These are phyloP conservation scores for Aphanoascus verrucosus DNA, from an alignment of 2,329 filamentous ascomycete species.

Conservation along the genomic window DNA sequence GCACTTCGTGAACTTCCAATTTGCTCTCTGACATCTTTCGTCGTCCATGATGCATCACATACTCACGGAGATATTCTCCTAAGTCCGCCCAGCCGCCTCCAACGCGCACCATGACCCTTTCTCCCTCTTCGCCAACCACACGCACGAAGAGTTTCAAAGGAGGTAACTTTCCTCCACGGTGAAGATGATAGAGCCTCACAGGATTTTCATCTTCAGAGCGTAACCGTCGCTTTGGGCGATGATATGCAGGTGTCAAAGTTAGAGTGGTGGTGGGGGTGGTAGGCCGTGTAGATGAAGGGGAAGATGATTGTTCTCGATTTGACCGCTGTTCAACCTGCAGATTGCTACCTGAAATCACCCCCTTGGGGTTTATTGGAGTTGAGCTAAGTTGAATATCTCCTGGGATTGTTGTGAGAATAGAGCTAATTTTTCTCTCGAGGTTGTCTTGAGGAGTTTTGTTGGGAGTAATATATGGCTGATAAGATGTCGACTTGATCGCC, in stretches of 20 bases:
- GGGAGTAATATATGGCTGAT: slow-evolving; percentile 19
- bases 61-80: slow-evolving; percentile 87
- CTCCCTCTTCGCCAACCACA: slow-evolving; percentile 76
- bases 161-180: slow-evolving; percentile 67
- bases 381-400: slow-evolving; percentile 64
- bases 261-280: slow-evolving; percentile 56
- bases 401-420: slow-evolving; percentile 66
- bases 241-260: slow-evolving; percentile 51
- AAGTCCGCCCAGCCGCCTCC: slow-evolving; percentile 97
- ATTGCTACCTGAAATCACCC: not conserved
- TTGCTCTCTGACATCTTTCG: slow-evolving; percentile 47
- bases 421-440: slow-evolving; percentile 67
- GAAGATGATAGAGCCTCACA: slow-evolving; percentile 86
- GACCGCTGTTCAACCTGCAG: slow-evolving; percentile 19
- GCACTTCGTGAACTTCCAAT: slow-evolving; percentile 45
- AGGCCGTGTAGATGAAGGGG: slow-evolving; percentile 34
- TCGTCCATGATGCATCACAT: slow-evolving; percentile 83
- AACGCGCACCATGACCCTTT: slow-evolving; percentile 95
- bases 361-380: slow-evolving; percentile 18
- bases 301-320: slow-evolving; percentile 27
- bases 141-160: slow-evolving; percentile 94
- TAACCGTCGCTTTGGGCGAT: slow-evolving; percentile 26
- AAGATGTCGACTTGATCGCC: not conserved
- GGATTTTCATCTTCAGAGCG: slow-evolving; percentile 50
- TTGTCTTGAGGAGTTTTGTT: slow-evolving; percentile 48